phyloP scores from a whole-genome alignment of 768 basidiomycete species.

The Mycena rosella region DNA sequence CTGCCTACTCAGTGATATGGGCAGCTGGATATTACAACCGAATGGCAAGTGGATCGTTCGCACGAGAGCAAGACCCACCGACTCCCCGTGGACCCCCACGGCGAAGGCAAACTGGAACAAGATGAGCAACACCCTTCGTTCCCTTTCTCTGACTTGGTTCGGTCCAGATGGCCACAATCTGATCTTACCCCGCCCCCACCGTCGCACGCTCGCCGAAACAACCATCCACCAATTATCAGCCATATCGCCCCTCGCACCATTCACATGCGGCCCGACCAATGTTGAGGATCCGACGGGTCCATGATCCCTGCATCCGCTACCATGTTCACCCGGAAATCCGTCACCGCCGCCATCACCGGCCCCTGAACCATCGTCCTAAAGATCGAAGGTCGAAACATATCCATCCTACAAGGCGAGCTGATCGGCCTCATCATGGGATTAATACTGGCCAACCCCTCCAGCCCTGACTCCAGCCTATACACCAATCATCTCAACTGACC shows the following conservation, averaged over 20 bases:
- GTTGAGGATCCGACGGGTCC: conserved; percentile 44
- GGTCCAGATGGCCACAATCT: neutral
- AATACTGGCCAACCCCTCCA: conserved; percentile 12
- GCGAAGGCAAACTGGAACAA: conserved; percentile 8
- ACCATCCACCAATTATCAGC: neutral
- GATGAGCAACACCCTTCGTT: neutral
- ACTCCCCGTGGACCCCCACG: neutral
- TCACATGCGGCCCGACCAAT: neutral
- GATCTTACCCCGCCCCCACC: neutral
- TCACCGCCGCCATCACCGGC: conserved; percentile 35
- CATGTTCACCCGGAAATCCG: conserved; percentile 35
- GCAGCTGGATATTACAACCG: neutral
- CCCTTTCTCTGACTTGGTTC: neutral
- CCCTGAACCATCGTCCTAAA: conserved; percentile 27
- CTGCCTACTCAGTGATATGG: neutral
- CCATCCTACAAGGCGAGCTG: conserved; percentile 40
- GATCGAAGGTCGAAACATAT: conserved; percentile 33
- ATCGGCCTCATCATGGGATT: conserved; percentile 38
- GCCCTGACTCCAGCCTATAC: conserved; percentile 14
- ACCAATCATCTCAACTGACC: conserved; percentile 43
- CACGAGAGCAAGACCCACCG: neutral
- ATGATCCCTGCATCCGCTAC: conserved; percentile 41
- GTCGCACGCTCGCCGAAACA: neutral
- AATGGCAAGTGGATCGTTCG: neutral
- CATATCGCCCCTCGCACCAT: neutral